Conservation (phyloP, 257 asterid genomes). For the Linaria vulgaris region DNA sequence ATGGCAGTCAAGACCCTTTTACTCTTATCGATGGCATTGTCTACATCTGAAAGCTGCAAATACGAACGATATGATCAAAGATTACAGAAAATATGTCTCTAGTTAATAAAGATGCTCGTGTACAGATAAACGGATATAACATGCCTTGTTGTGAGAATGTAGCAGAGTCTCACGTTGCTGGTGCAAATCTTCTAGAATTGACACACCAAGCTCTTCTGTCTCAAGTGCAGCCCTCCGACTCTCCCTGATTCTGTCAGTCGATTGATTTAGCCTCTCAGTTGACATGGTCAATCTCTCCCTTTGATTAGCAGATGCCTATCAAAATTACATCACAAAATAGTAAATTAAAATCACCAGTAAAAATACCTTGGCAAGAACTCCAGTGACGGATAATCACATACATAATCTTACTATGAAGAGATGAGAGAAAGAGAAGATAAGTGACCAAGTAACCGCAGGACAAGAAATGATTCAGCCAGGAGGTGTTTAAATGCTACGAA, state of each 20-base stretch:
- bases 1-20: constrained; percentile 80
- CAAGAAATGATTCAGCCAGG: no score
- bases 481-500: no score
- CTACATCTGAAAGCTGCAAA: constrained; percentile 90
- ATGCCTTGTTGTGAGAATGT: constrained; percentile 76
- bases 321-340: constrained; percentile 23
- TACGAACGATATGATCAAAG: neutral
- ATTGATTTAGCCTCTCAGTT: constrained; percentile 80
- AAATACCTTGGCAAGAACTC: constrained; percentile 2
- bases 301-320: constrained; percentile 76
- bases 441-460: neutral
- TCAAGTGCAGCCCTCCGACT: constrained; percentile 81
- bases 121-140: constrained; percentile 17
- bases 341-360: constrained; percentile 12
- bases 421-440: neutral
- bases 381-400: neutral
- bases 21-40: constrained; percentile 86
- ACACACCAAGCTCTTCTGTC: constrained; percentile 87
- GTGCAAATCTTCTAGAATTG: constrained; percentile 86
- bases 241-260: constrained; percentile 75
- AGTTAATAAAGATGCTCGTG: neutral
- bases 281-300: constrained; percentile 79
- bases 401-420: no score
- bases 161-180: constrained; percentile 93
- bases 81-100: no score